These are phyloP conservation scores for Escallonia herrerae DNA, from an alignment of 129 eudicot species.

Conservation along the genomic window DNA sequence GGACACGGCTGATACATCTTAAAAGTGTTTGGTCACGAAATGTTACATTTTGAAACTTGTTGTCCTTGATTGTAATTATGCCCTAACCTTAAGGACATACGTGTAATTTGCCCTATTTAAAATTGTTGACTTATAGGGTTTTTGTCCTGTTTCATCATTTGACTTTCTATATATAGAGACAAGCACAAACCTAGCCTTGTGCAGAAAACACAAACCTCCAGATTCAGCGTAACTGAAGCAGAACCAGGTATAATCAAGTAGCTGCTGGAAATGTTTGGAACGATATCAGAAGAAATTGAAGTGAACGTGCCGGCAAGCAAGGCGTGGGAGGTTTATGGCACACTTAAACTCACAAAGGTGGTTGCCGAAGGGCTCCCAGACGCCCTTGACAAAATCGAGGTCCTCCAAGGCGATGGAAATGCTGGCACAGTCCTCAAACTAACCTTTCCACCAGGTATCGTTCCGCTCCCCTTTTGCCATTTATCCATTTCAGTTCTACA, in stretches of 20 bases:
- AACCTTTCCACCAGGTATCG: constrained; percentile 19
- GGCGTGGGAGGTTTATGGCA: constrained; percentile 35
- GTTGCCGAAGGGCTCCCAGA: constrained; percentile 9
- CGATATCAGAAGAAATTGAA: constrained; percentile 19
- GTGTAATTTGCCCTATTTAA: too few relatives aligned
- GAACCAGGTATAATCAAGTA: background rate
- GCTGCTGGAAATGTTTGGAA: constrained; percentile 5
- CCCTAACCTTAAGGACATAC: too few relatives aligned
- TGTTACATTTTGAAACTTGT: too few relatives aligned
- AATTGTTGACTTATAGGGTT: background rate
- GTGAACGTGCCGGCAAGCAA: constrained; percentile 31
- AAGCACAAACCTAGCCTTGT: background rate
- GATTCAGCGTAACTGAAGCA: background rate
- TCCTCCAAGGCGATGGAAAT: constrained; percentile 25
- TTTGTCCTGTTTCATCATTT: background rate
- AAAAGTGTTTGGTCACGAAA: too few relatives aligned
- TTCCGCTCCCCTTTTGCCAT: too few relatives aligned
- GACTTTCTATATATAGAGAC: background rate
- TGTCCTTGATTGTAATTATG: too few relatives aligned
- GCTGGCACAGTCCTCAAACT: constrained; percentile 21
- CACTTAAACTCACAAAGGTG: constrained; percentile 12
- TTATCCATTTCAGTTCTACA: too few relatives aligned
- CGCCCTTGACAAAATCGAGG: constrained; percentile 13
- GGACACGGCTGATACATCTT: too few relatives aligned
- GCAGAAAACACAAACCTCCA: background rate